Evolutionary conservation across 495 filamentous ascomycete genomes (phyloP), one percentile per base, ranked within the genome.

Genomic region (Choiromyces venosus): DNA sequence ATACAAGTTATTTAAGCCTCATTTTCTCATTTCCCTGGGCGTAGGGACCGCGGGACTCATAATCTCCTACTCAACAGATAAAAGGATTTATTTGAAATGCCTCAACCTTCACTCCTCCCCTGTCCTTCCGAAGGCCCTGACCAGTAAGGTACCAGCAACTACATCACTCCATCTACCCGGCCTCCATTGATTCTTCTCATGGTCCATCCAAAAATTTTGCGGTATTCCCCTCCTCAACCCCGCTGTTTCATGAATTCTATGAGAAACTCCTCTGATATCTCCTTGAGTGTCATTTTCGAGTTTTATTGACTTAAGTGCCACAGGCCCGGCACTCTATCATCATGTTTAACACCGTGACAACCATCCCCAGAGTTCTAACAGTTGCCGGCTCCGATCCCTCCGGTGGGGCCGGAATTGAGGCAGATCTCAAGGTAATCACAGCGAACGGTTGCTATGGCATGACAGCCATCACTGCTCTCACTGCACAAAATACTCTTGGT

Each of bases 401-500:
- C 21, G 93, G 93, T 72, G 93, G 93, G 83, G 93, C 93, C 56
- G 95, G 95, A n/a, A 88, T 99, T 56, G 95, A 99, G 81, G 95
- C 95, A 39, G 95, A 99, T 83, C 93, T 97, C 82, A 94, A 95
- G 80, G 93, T 96, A 68, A 90, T 97, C 44, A 91, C 94, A 37
- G 91, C 92, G 25, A 92, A 97, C 87, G 90, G 89, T 65, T 93
- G 91, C 84, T 97, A 97, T 85, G 93, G 93, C 71, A 95, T 97
- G 87, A 97, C 94, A 61, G 91, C 93, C n/a, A 97, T 94, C 42
- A 97, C 95, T 4, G 94, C 94, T 29, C 83, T 99, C 77, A 99
- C 95, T 21, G 94, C 93, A 33, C 95, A 99, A 82, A 97, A 97
- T 83, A 99, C 95, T 3, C 84, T 87, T 37, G 93, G 93, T 0